Conservation (phyloP, 352 stramenopile genomes). For the Lagenidium giganteum region DNA sequence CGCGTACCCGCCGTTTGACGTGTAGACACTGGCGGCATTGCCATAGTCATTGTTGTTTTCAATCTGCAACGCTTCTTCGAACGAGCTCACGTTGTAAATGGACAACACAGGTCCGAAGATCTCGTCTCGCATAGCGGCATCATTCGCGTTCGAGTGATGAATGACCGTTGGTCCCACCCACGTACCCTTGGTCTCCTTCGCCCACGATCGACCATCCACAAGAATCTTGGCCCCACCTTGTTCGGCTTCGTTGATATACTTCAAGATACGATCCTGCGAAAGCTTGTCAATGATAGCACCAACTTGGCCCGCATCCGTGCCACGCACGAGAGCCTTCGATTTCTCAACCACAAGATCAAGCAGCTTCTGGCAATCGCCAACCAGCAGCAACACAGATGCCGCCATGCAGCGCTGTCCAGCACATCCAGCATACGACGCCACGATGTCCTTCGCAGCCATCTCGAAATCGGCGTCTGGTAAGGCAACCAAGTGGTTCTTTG, state of each 20-base stretch:
- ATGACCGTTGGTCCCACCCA: conserved; percentile 97
- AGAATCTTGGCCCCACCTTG: conserved; percentile 82
- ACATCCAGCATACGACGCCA: conserved; percentile 94
- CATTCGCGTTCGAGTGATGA: conserved; percentile 80
- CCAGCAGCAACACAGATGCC: conserved; percentile 92
- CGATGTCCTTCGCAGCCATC: conserved; percentile 91
- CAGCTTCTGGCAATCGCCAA: conserved; percentile 72
- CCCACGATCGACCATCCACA: conserved; percentile 89
- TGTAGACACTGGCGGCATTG: conserved; percentile 97
- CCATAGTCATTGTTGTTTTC: conserved; percentile 97
- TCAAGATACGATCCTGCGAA: conserved; percentile 90
- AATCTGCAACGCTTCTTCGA: conserved; percentile 93
- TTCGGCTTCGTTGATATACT: conserved; percentile 92
- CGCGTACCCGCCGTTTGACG: conserved; percentile 88
- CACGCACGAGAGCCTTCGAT: conserved; percentile 80
- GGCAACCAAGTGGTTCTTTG: conserved; percentile 98
- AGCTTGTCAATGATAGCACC: conserved; percentile 93
- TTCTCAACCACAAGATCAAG: conserved; percentile 86
- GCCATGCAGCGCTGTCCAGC: conserved; percentile 97
- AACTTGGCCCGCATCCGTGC: conserved; percentile 90
- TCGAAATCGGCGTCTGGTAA: conserved; percentile 93
- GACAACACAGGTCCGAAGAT: conserved; percentile 98
- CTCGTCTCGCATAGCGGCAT: conserved; percentile 92
- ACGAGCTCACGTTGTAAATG: conserved; percentile 75
- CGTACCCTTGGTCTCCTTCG: conserved; percentile 40